These are phyloP conservation scores for Petunia secreta DNA, from an alignment of 257 asterid genomes.

Conservation along the genomic window DNA sequence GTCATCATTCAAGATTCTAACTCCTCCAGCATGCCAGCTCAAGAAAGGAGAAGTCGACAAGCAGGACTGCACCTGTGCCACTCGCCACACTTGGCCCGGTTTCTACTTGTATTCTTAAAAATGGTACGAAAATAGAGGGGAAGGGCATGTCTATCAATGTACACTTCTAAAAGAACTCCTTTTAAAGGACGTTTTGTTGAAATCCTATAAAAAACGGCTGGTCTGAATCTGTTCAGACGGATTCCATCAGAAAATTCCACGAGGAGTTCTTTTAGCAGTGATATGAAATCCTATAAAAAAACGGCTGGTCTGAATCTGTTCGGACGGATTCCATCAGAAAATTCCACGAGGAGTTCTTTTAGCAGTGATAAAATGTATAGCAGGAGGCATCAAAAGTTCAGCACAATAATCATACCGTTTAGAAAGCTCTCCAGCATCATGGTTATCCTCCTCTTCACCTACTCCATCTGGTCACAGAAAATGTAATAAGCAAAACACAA, in stretches of 20 bases:
- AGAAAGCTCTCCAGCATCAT: constrained; percentile 61
- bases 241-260: too few relatives aligned
- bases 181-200: too few relatives aligned
- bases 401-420: constrained; percentile 51
- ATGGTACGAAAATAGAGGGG: not conserved
- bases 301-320: too few relatives aligned
- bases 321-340: too few relatives aligned
- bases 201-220: too few relatives aligned
- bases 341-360: too few relatives aligned
- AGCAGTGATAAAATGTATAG: not conserved
- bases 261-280: too few relatives aligned
- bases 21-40: too few relatives aligned
- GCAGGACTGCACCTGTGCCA: not conserved
- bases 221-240: too few relatives aligned
- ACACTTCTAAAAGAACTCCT: too few relatives aligned
- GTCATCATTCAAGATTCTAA: too few relatives aligned
- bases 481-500: constrained; percentile 20
- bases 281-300: not conserved
- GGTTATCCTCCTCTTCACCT: constrained; percentile 48
- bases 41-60: too few relatives aligned
- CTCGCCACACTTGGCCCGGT: not conserved
- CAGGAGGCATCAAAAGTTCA: constrained; percentile 15
- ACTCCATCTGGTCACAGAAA: constrained; percentile 45
- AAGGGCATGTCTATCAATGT: not conserved
- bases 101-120: not conserved